Base-by-base conservation (phyloP, 1,284 basidiomycete species). In the Paramarasmius palmivorus region DNA sequence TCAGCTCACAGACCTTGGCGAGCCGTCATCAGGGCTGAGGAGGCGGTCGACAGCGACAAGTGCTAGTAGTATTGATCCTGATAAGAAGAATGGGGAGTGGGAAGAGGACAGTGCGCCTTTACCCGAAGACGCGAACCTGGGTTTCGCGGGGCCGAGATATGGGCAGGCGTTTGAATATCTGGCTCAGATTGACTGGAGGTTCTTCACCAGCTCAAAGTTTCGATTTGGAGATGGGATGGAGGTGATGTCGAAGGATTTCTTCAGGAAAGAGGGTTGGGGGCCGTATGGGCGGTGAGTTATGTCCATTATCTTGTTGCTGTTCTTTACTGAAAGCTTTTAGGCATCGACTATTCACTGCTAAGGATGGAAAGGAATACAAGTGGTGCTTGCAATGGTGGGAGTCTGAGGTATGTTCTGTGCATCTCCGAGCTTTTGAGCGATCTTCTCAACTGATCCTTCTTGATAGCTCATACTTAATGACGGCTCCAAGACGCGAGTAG, bases 131-230 rank as follows among this genome's bases (percentile, higher is more conserved):
- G 20, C 10, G 9, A 8, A 25, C 19, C 41, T 22, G 20, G 22
- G 41, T 22, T 23, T 19, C 23, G 20, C 6, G 5, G 15, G 41
- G 26, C 44, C 29, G 10, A 20, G 32, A 3, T 14, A 35, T 10
- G 34, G 25, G 6, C 17, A 7, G 29, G 39, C 35, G 17, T 50
- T 53, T 34, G 20, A 44, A 19, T 50, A 56, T 23, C 20, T 56
- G 20, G 55, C 55, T 36, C 51, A 56, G 22, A 56, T 56, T 20
- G 51, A 56, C 22, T 56, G 55, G 55, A 52, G 19, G 22, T 8
- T 42, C 15, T 37, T 53, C 25, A 41, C 22, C 19, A 50, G 51
- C 32, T 32, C 51, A 2, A 56, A 41, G 22, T 38, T 56, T 19
- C 37, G 55, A 7, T 50, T 56, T 20, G 46, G 46, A 10, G 47